Conservation (phyloP, 2,329 filamentous ascomycete genomes). For the Magnaporthiopsis incrustans region DNA sequence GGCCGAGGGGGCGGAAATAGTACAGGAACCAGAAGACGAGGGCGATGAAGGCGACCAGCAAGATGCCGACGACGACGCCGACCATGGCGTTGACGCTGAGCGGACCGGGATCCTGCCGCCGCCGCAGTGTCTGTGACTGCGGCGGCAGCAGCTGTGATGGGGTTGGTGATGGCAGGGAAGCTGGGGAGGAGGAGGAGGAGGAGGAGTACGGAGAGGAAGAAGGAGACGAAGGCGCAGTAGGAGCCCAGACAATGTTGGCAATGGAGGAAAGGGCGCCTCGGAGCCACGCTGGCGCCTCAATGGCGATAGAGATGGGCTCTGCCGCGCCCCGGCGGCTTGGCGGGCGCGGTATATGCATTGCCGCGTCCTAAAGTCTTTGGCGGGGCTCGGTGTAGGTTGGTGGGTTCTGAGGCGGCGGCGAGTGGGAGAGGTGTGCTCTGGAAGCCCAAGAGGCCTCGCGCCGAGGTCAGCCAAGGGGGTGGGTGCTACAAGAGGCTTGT, state of each 20-base stretch:
- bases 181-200: too few relatives aligned
- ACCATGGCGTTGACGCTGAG: slow-evolving; percentile 28
- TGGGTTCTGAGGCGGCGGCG: background rate
- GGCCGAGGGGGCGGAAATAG: slow-evolving; percentile 29
- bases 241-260: background rate
- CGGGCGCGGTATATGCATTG: slow-evolving; percentile 10
- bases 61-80: slow-evolving; percentile 33
- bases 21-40: slow-evolving; percentile 29
- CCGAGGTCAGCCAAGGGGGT: background rate
- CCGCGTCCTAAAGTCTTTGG: background rate
- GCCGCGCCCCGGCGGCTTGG: slow-evolving; percentile 1
- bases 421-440: background rate
- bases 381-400: background rate
- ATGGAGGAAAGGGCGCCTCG: background rate
- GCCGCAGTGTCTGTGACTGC: background rate
- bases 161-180: background rate
- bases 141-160: background rate
- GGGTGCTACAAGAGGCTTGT: background rate
- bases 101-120: slow-evolving; percentile 17
- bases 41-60: slow-evolving; percentile 31
- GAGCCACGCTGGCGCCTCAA: background rate
- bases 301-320: background rate
- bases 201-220: background rate
- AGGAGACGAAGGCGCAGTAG: background rate
- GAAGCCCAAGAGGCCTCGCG: background rate